Conservation (phyloP, 345 rosid genomes). For the Brassica juncea region DNA sequence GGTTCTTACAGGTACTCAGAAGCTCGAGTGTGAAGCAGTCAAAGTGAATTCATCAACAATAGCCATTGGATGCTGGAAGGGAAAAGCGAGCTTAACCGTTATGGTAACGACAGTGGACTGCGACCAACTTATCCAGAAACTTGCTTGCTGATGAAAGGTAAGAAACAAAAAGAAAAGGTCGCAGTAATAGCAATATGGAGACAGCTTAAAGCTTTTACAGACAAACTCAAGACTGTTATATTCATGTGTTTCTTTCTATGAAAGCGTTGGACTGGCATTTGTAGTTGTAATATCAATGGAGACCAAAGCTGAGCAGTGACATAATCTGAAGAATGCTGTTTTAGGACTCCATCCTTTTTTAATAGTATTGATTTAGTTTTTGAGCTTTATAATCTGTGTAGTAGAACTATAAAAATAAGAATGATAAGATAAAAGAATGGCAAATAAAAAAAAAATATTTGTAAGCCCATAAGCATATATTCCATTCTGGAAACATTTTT, state of each 20-base stretch:
- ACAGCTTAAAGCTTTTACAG: background rate
- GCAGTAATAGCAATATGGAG: background rate
- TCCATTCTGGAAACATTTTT: background rate
- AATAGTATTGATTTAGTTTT: too few relatives aligned
- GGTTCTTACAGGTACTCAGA: slow-evolving; percentile 44
- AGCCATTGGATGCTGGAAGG: slow-evolving; percentile 97
- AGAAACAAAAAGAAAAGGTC: slow-evolving; percentile 14
- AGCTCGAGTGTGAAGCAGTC: slow-evolving; percentile 37
- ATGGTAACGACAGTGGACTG: slow-evolving; percentile 88
- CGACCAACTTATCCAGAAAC: slow-evolving; percentile 75
- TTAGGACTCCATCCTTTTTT: too few relatives aligned
- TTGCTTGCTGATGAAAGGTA: slow-evolving; percentile 45
- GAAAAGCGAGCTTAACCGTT: slow-evolving; percentile 69
- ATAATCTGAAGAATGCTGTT: background rate
- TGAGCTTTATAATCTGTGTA: too few relatives aligned
- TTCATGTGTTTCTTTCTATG: background rate
- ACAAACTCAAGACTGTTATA: background rate
- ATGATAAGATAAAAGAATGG: too few relatives aligned
- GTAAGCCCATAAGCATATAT: too few relatives aligned
- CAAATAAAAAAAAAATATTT: too few relatives aligned
- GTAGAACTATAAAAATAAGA: too few relatives aligned
- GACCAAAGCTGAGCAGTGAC: background rate
- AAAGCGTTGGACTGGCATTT: too few relatives aligned
- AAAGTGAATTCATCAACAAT: slow-evolving; percentile 54
- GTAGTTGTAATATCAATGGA: too few relatives aligned